Evolutionary conservation across 2,329 filamentous ascomycete species (phyloP).

Genomic region (Gaeumannomyces tritici): DNA sequence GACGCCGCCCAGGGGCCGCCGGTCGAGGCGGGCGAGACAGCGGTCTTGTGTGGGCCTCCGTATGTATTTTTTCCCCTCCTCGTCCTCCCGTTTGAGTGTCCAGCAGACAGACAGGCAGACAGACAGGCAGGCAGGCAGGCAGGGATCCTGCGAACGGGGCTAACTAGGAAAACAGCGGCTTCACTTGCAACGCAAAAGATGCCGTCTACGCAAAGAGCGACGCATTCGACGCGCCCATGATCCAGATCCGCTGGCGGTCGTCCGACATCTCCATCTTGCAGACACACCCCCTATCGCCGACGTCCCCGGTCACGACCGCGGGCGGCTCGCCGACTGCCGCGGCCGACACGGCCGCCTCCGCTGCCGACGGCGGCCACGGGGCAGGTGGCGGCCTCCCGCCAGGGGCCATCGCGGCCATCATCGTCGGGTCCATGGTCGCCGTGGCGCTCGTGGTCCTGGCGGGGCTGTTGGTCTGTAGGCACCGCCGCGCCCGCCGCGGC

Average conservation of each 20-base stretch:
- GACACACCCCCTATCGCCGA: slow-evolving; percentile 2
- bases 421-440: background rate
- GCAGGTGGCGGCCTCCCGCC: background rate
- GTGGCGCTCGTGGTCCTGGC: background rate
- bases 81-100: too few species aligned
- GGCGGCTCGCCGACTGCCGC: background rate
- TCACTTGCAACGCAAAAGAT: background rate
- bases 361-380: background rate
- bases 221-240: background rate
- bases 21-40: slow-evolving; percentile 20
- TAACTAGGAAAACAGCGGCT: background rate
- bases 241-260: slow-evolving; percentile 3
- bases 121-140: too few species aligned
- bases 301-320: too few species aligned
- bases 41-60: slow-evolving; percentile 18
- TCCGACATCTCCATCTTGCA: slow-evolving; percentile 1
- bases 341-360: background rate
- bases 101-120: background rate
- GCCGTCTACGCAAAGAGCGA: background rate
- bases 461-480: background rate
- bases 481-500: too few species aligned
- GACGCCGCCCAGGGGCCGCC: slow-evolving; percentile 13
- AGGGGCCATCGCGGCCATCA: background rate
- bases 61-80: background rate
- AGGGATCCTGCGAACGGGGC: too few species aligned